A percentile compares a stretch with the other conserved stretches of the same genome.
These are phyloP conservation scores for Articulospora tetracladia DNA, from an alignment of 495 filamentous ascomycete species.

Conservation along the genomic window DNA sequence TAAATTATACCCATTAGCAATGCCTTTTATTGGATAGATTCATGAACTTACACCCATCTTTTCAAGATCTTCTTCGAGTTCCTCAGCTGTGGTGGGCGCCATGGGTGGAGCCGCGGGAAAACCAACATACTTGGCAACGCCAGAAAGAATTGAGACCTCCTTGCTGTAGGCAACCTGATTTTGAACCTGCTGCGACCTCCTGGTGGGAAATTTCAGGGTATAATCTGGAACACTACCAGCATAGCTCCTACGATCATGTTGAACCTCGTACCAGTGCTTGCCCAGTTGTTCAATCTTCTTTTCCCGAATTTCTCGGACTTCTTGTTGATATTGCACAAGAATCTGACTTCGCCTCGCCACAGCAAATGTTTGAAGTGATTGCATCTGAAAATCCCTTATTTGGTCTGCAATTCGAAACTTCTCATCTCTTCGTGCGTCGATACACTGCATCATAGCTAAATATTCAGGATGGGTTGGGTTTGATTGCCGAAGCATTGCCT, in stretches of 20 bases:
- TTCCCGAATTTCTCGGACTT: conserved; percentile 76
- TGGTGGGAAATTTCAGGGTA: conserved; percentile 66
- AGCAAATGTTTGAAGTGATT: conserved; percentile 66
- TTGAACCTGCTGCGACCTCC: conserved; percentile 65
- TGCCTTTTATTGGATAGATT: neutral
- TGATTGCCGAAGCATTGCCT: conserved; percentile 72
- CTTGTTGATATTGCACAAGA: conserved; percentile 83
- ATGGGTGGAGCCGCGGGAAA: conserved; percentile 93
- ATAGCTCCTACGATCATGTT: conserved; percentile 80
- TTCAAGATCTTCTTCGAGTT: conserved; percentile 82
- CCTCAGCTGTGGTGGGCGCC: conserved; percentile 60
- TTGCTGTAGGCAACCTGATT: conserved; percentile 87
- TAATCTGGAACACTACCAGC: conserved; percentile 80
- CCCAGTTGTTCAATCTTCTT: conserved; percentile 72
- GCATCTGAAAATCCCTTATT: conserved; percentile 66
- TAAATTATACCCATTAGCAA: conserved; percentile 25
- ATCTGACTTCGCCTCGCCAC: conserved; percentile 78
- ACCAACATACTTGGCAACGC: conserved; percentile 88
- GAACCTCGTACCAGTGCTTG: conserved; percentile 84
- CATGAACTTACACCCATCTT: conserved; percentile 76
- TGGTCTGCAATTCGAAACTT: conserved; percentile 71
- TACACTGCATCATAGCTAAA: conserved; percentile 75
- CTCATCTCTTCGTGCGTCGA: conserved; percentile 75
- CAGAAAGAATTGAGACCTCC: conserved; percentile 86
- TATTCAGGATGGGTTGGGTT: conserved; percentile 85